phyloP scores from a whole-genome alignment of 2,329 filamentous ascomycete species.

The Stachybotrys elegans region DNA sequence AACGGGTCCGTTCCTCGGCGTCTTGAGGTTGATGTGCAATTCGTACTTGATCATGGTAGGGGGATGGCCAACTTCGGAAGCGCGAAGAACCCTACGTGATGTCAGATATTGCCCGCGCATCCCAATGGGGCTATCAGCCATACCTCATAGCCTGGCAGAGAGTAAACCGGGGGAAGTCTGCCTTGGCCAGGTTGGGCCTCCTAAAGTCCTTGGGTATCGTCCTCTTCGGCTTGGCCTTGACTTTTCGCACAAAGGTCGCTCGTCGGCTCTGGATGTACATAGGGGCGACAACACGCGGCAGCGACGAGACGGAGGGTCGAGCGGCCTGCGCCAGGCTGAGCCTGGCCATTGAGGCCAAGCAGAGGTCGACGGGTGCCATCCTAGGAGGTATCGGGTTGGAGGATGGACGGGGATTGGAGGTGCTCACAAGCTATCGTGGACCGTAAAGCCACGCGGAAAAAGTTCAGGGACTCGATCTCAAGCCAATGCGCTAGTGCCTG shows the following conservation, averaged over 20 bases:
- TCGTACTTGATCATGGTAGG: constrained; percentile 81
- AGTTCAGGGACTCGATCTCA: constrained; percentile 3
- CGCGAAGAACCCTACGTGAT: constrained; percentile 84
- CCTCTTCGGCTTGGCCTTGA: constrained; percentile 53
- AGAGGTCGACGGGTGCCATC: constrained; percentile 50
- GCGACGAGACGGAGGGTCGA: constrained; percentile 36
- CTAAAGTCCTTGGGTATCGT: constrained; percentile 60
- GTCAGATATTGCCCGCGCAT: too few relatives aligned
- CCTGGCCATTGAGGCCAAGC: constrained; percentile 49
- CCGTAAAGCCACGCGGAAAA: constrained; percentile 12
- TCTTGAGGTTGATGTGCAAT: constrained; percentile 74
- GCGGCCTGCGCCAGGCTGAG: constrained; percentile 36
- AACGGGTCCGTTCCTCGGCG: constrained; percentile 78
- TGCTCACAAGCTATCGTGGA: too few relatives aligned
- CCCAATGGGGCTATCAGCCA: too few relatives aligned
- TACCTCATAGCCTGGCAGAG: constrained; percentile 92
- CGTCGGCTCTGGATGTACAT: constrained; percentile 38
- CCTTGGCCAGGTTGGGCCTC: constrained; percentile 60
- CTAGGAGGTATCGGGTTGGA: constrained; percentile 10
- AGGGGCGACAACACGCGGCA: constrained; percentile 47
- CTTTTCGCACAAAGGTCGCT: constrained; percentile 35
- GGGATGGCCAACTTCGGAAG: constrained; percentile 81
- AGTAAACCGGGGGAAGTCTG: constrained; percentile 63
- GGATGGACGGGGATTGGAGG: constrained; percentile 2
- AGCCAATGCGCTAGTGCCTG: constrained; percentile 15